Base-by-base conservation (phyloP, 2,329 filamentous ascomycete genomes). In the Ascochyta viciae-villosae region DNA sequence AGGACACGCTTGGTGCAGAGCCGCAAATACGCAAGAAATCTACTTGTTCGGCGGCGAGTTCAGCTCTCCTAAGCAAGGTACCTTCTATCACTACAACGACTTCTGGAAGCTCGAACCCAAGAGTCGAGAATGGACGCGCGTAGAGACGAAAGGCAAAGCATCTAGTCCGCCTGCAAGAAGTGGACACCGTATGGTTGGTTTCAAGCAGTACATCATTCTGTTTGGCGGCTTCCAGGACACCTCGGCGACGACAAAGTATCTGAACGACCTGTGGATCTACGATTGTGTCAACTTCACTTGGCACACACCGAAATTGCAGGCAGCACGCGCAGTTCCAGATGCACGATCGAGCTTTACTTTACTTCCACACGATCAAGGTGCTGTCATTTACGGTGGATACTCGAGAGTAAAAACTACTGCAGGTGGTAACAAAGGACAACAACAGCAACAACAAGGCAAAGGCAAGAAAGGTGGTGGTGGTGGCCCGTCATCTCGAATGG, bases 51-150 rank as follows among this genome's bases (percentile, higher is more conserved):
- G 95, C 62, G 95, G 94, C 58, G 95, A 99, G 77, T 99, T 99
- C 76, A 96, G 91, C 54, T 94, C 89, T 26, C 95, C 95, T 2
- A 98, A 97, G 74, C 95, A 98, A 77, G 95, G 95, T 4, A 98
- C 94, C 0, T 99, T 99, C 71, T 97, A 99, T 76, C 95, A 99
- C 77, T 99, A 99, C 80, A 96, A 96, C 70, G 95, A 98, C 78
- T 98, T 99, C 75, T 99, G 95, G 94, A 85, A 89, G 45, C 84
- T 98, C 39, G 93, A 98, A 71, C 90, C 94, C 0, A 84, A 83
- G 8, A 88, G 86, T 7, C 84, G 92, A 67, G 95, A 99, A 79
- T 99, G 95, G 95, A 90, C 87, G 53, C 89, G 93, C 58, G 82
- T 99, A 31, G 95, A 99, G 75, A 83, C 83, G 2, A 89, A 88